Percentiles rank a stretch among this genome's conserved stretches.
Conservation (phyloP, 768 basidiomycete genomes). For the Amanita rimosa region DNA sequence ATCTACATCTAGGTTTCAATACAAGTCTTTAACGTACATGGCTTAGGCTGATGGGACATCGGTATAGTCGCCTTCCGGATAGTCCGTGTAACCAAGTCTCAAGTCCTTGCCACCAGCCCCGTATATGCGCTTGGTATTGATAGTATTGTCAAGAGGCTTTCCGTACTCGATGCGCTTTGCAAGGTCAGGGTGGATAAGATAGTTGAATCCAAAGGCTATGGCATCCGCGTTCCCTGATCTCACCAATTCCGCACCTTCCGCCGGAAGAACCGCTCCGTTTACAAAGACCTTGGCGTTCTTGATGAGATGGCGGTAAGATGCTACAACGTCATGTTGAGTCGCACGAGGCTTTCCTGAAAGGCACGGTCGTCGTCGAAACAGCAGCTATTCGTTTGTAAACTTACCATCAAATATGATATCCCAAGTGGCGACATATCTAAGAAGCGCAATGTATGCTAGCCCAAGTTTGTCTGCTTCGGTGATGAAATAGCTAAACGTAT, state of each 20-base stretch:
- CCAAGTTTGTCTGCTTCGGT: slow-evolving; percentile 26
- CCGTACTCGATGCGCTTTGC: slow-evolving; percentile 22
- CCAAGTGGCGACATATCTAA: slow-evolving; percentile 13
- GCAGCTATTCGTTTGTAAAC: neutral
- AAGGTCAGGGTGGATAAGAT: slow-evolving; percentile 30
- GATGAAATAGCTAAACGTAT: slow-evolving; percentile 31
- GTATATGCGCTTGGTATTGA: slow-evolving; percentile 17
- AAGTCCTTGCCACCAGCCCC: slow-evolving; percentile 15
- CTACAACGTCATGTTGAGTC: slow-evolving; percentile 27
- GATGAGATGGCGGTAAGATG: slow-evolving; percentile 22
- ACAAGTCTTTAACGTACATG: too few relatives aligned
- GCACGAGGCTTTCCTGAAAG: slow-evolving; percentile 21
- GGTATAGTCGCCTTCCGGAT: slow-evolving; percentile 17
- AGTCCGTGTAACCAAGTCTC: slow-evolving; percentile 25
- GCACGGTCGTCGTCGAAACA: neutral
- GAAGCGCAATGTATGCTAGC: slow-evolving; percentile 20
- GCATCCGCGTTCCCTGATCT: slow-evolving; percentile 23
- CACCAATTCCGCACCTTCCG: slow-evolving; percentile 25
- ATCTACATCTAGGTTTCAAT: too few relatives aligned
- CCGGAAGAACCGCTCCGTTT: slow-evolving; percentile 24
- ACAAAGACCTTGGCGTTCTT: slow-evolving; percentile 26
- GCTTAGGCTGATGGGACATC: too few relatives aligned
- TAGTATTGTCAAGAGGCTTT: slow-evolving; percentile 21
- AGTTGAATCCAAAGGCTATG: slow-evolving; percentile 24
- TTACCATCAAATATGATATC: slow-evolving; percentile 21